These are phyloP conservation scores for Tilletia walkeri DNA, from an alignment of 1,284 basidiomycete species.

Conservation along the genomic window DNA sequence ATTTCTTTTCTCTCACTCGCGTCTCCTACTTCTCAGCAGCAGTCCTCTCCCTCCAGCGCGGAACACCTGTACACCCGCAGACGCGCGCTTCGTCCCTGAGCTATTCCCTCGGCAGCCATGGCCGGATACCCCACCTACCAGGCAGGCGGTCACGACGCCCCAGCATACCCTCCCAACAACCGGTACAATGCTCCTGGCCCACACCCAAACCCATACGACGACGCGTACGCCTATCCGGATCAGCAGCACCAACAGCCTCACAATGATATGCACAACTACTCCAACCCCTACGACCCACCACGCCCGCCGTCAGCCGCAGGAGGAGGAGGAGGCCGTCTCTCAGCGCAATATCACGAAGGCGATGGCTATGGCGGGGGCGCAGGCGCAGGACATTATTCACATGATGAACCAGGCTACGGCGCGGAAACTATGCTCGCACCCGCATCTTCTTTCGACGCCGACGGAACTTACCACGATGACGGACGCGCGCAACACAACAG, in stretches of 20 bases:
- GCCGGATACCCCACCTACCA: conserved; percentile 37
- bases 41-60: no score
- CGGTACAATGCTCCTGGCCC: conserved; percentile 18
- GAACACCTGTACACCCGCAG: no score
- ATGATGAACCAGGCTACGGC: conserved; percentile 23
- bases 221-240: conserved; percentile 19
- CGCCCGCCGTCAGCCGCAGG: conserved; percentile 14
- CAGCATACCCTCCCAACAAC: conserved; percentile 31
- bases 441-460: conserved; percentile 41
- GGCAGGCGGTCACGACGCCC: conserved; percentile 28
- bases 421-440: conserved; percentile 35
- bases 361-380: conserved; percentile 40
- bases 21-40: not conserved
- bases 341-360: conserved; percentile 21
- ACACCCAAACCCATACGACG: conserved; percentile 28
- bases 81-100: no score
- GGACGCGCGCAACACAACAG: not conserved
- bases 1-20: not conserved
- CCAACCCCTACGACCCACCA: conserved; percentile 6
- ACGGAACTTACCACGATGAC: conserved; percentile 33
- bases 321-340: conserved; percentile 27
- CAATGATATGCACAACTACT: conserved; percentile 24
- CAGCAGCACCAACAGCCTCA: conserved; percentile 12
- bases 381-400: conserved; percentile 21
- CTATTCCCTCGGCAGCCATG: not conserved